Conservation (phyloP, 2,329 filamentous ascomycete genomes). For the Coleophoma eucalyptorum region DNA sequence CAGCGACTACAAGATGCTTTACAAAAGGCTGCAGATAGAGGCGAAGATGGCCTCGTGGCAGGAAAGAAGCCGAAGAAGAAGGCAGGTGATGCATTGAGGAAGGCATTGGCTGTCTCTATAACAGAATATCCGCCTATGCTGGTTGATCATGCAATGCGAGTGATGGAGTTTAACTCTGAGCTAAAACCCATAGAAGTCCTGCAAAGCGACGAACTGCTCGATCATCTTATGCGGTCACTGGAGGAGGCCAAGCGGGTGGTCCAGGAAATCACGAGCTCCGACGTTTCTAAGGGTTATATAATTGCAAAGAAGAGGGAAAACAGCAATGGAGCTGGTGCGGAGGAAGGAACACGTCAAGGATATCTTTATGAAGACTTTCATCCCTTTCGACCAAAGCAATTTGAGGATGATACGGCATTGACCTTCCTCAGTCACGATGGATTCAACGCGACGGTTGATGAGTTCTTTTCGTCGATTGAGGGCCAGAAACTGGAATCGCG, state of each 20-base stretch:
- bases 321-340: slow-evolving; percentile 23
- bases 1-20: slow-evolving; percentile 70
- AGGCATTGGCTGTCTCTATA: slow-evolving; percentile 77
- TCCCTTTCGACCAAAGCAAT: slow-evolving; percentile 81
- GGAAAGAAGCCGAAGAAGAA: slow-evolving; percentile 72
- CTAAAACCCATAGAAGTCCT: slow-evolving; percentile 67
- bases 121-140: slow-evolving; percentile 85
- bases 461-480: slow-evolving; percentile 96
- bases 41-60: slow-evolving; percentile 42
- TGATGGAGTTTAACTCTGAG: slow-evolving; percentile 65
- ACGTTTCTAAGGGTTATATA: slow-evolving; percentile 77
- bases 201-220: slow-evolving; percentile 58
- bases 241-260: slow-evolving; percentile 67
- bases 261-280: slow-evolving; percentile 61
- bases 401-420: slow-evolving; percentile 61
- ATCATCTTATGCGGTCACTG: slow-evolving; percentile 65
- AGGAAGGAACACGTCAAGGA: slow-evolving; percentile 30
- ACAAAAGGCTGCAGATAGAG: slow-evolving; percentile 58
- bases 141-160: slow-evolving; percentile 77
- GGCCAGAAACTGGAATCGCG: slow-evolving; percentile 86
- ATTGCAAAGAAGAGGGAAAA: slow-evolving; percentile 62
- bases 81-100: slow-evolving; percentile 70
- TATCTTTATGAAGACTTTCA: slow-evolving; percentile 93
- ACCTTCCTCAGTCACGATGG: slow-evolving; percentile 73
- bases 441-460: slow-evolving; percentile 91